Evolutionary conservation across 2,329 filamentous ascomycete species (phyloP).

Genomic region (Xylariaceae sp.): DNA sequence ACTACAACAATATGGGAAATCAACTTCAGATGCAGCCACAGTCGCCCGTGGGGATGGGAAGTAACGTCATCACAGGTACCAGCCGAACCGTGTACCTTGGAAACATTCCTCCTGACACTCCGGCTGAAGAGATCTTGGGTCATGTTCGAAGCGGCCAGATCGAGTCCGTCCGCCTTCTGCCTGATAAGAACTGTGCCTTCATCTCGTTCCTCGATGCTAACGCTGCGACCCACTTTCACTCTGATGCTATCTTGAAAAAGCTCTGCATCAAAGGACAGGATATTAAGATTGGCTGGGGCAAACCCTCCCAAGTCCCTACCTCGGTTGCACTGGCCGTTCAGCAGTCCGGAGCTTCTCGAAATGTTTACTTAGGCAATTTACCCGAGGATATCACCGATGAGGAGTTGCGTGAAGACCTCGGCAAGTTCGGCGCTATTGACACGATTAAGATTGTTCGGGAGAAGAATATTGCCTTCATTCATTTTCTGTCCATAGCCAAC

Average conservation of each 20-base stretch:
- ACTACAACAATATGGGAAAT: conserved; percentile 68
- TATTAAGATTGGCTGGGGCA: conserved; percentile 99
- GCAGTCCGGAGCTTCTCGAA: conserved; percentile 94
- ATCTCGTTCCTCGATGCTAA: conserved; percentile 98
- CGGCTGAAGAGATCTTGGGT: conserved; percentile 93
- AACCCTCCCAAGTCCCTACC: conserved; percentile 96
- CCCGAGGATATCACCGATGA: conserved; percentile 90
- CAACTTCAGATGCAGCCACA: conserved; percentile 68
- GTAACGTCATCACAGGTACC: conserved; percentile 85
- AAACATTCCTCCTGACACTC: conserved; percentile 97
- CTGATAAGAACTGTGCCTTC: conserved; percentile 99
- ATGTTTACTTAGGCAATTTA: conserved; percentile 94
- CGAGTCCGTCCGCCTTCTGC: conserved; percentile 94
- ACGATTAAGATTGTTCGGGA: conserved; percentile 97
- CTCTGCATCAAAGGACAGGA: conserved; percentile 98
- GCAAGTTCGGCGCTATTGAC: conserved; percentile 95
- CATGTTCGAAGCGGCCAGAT: conserved; percentile 98
- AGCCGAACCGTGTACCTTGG: conserved; percentile 97
- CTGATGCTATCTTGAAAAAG: conserved; percentile 99
- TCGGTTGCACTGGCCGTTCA: conserved; percentile 97
- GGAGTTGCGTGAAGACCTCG: conserved; percentile 90
- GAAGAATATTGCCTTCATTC: conserved; percentile 97
- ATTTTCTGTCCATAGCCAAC: conserved; percentile 94
- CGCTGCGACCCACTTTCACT: conserved; percentile 98
- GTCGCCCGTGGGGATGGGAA: conserved; percentile 75